A percentile compares a stretch with the other conserved stretches of the same genome.
phyloP scores from a whole-genome alignment of 192 early-diverging fungal genomes.

The Coemansia sp. region DNA sequence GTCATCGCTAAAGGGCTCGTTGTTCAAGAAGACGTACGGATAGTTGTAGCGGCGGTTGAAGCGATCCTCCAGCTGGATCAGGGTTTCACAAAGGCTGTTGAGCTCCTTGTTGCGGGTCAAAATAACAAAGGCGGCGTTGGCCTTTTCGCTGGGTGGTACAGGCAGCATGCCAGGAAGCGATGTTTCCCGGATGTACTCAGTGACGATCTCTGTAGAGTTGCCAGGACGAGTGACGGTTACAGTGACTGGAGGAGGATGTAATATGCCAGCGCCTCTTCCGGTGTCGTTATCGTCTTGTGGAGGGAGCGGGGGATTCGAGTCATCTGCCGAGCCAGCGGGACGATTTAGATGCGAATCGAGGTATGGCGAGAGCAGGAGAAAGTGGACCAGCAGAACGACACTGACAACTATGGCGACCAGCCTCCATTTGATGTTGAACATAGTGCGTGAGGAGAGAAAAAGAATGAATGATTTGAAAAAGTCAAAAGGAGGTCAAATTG shows the following conservation, averaged over 20 bases:
- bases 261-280: slow-evolving; percentile 10
- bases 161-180: slow-evolving; percentile 1
- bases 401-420: slow-evolving; percentile 34
- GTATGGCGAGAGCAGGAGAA: slow-evolving; percentile 39
- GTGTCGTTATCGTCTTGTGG: not conserved
- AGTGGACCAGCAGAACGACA: slow-evolving; percentile 36
- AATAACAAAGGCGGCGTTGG: slow-evolving; percentile 72
- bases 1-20: slow-evolving; percentile 68
- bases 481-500: not conserved
- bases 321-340: slow-evolving; percentile 3
- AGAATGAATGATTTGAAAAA: no score
- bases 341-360: slow-evolving; percentile 10
- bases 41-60: slow-evolving; percentile 77
- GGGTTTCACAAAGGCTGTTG: slow-evolving; percentile 60
- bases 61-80: slow-evolving; percentile 69
- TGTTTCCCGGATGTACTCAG: slow-evolving; percentile 20
- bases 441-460: slow-evolving; percentile 7
- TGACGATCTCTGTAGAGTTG: slow-evolving; percentile 16
- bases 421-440: slow-evolving; percentile 49
- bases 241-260: slow-evolving; percentile 32
- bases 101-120: slow-evolving; percentile 72
- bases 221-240: slow-evolving; percentile 22
- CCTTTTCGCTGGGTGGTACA: slow-evolving; percentile 23
- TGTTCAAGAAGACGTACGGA: slow-evolving; percentile 84
- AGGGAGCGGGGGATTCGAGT: not conserved